Base-by-base conservation (phyloP, 225 moss, liverwort and hornwort genomes). In the Pseudoscleropodium purum region DNA sequence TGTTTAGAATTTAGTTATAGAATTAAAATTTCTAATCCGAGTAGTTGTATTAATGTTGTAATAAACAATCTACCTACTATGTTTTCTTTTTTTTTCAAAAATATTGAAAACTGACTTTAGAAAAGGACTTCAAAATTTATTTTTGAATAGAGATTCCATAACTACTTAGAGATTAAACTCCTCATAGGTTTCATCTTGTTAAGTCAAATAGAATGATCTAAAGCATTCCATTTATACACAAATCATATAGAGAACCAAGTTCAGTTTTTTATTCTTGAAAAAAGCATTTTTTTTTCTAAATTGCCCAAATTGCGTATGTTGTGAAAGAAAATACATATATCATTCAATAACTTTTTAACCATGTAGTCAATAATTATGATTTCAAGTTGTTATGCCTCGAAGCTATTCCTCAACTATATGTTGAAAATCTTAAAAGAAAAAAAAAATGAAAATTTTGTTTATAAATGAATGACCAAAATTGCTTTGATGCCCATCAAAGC, bases 261-360 rank as follows among this genome's bases (percentile, higher is more conserved):
- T 31, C 1, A 30, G 18, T 33, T 49, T 75, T 75, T 49, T 19
- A 49, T 51, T 20, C 20, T 33, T 49, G 4, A 31, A 12, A 31
- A 31, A 11, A 30, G 0, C 0, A 6, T 3, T 47, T 24, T 57
- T 57, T 45, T 45, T 75, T 19, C 11, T 18, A 31, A 49, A 30
- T 11, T 75, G 7, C 7, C 8, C 0, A 34, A 0, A 11, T 0
- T 76, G 1, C 3, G 13, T 3, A 21, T 52, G 9, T 52, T 77
- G 36, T 5, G 3, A 52, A 52, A 54, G 36, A 54, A 54, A 20
- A 3, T 36, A n/a, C n/a, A 13, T 8, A 76, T 6, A 15, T 24
- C 0, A 24, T 36, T 9, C 15, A 54, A 36, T 9, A 54, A 54
- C 3, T 23, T 34, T 34, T 14, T 23, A 5, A 52, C 8, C 13